Evolutionary conservation across 345 rosid genomes (phyloP).

Genomic region (Linum tenue): DNA sequence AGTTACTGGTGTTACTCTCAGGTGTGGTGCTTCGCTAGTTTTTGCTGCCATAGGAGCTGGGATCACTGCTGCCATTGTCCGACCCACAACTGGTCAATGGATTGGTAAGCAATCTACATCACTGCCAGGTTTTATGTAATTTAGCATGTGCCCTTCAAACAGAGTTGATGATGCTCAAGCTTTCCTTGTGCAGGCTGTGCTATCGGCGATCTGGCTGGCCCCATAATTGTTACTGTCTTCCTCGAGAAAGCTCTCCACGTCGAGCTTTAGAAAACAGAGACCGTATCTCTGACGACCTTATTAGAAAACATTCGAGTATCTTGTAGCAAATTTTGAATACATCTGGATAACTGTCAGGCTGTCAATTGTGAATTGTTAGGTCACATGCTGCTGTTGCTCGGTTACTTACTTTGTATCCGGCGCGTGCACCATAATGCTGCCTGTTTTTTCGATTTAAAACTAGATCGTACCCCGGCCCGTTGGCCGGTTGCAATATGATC

Average conservation of each 20-base stretch:
- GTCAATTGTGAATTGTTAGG: too few relatives aligned
- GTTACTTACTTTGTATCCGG: too few relatives aligned
- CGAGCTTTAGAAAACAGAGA: conserved; percentile 20
- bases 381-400: too few relatives aligned
- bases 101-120: conserved; percentile 47
- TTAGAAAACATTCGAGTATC: too few relatives aligned
- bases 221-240: conserved; percentile 49
- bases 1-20: conserved; percentile 48
- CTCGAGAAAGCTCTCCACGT: conserved; percentile 53
- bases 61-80: conserved; percentile 56
- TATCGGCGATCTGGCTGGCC: conserved; percentile 80
- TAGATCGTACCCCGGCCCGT: too few relatives aligned
- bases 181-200: conserved; percentile 51
- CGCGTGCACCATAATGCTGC: too few relatives aligned
- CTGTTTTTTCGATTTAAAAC: too few relatives aligned
- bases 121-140: neutral
- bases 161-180: neutral
- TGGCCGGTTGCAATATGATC: too few relatives aligned
- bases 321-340: too few relatives aligned
- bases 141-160: too few relatives aligned
- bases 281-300: too few relatives aligned
- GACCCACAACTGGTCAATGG: conserved; percentile 89
- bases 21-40: conserved; percentile 67
- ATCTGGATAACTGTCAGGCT: too few relatives aligned
- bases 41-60: conserved; percentile 95